These are phyloP conservation scores for Yarrowia sp. DNA, from an alignment of 805 yeast genomes.

Conservation along the genomic window DNA sequence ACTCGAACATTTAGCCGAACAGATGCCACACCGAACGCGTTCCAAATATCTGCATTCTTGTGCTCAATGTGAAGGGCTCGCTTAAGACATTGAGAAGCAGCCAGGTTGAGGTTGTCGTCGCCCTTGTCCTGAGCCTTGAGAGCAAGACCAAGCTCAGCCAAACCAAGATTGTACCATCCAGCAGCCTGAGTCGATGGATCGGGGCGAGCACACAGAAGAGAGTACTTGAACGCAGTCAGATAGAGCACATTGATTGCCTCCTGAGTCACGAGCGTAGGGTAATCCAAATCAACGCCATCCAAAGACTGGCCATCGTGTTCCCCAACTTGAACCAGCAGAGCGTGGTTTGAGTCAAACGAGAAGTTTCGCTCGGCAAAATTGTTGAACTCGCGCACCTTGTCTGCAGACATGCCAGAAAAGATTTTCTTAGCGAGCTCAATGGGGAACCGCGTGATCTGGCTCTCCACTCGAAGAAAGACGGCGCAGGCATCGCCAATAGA, in stretches of 20 bases:
- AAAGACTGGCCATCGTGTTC: background rate
- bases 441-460: slow-evolving; percentile 52
- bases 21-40: slow-evolving; percentile 74
- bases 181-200: slow-evolving; percentile 39
- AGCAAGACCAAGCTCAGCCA: slow-evolving; percentile 53
- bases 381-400: slow-evolving; percentile 1
- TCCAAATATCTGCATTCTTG: slow-evolving; percentile 72
- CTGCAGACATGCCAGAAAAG: background rate
- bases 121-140: slow-evolving; percentile 34
- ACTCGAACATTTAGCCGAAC: slow-evolving; percentile 61
- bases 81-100: slow-evolving; percentile 55
- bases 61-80: slow-evolving; percentile 69
- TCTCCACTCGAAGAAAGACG: slow-evolving; percentile 54
- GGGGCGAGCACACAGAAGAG: slow-evolving; percentile 18
- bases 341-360: slow-evolving; percentile 16
- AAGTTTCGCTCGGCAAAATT: slow-evolving; percentile 17
- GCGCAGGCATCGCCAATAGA: slow-evolving; percentile 55
- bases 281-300: background rate
- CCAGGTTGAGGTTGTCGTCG: slow-evolving; percentile 39
- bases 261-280: background rate
- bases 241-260: background rate
- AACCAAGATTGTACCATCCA: slow-evolving; percentile 66
- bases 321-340: background rate
- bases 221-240: slow-evolving; percentile 20
- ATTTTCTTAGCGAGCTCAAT: slow-evolving; percentile 37